phyloP scores from a whole-genome alignment of 192 early-diverging fungal species.

The Umbelopsis isabellina region DNA sequence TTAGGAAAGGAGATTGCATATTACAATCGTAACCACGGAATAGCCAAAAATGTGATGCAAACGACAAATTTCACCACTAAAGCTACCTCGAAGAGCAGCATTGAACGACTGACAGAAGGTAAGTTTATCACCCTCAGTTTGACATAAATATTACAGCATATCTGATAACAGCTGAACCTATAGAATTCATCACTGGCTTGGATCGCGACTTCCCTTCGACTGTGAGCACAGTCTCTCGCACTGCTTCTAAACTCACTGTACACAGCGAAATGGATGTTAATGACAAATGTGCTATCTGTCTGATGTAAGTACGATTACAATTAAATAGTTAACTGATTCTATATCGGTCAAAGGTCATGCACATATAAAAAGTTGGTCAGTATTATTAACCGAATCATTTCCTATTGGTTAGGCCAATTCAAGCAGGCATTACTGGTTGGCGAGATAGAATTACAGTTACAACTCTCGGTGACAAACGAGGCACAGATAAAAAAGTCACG shows the following conservation, averaged over 20 bases:
- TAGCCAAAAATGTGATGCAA: conserved; percentile 46
- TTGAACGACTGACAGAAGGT: conserved; percentile 69
- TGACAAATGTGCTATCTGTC: conserved; percentile 65
- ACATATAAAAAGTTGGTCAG: background rate
- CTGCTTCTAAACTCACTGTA: conserved; percentile 74
- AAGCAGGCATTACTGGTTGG: conserved; percentile 50
- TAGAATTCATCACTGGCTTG: conserved; percentile 78
- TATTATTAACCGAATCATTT: conserved; percentile 5
- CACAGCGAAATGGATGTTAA: conserved; percentile 48
- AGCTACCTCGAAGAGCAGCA: conserved; percentile 53
- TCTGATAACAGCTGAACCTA: background rate
- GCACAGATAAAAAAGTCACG: conserved; percentile 23
- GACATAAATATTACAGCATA: background rate
- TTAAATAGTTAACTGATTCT: background rate
- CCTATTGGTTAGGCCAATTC: conserved; percentile 42
- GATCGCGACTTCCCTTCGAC: conserved; percentile 86
- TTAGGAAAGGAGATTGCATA: conserved; percentile 77
- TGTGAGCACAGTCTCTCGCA: conserved; percentile 80
- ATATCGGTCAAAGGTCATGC: background rate
- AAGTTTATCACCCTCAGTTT: background rate
- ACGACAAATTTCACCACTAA: conserved; percentile 57
- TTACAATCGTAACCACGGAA: conserved; percentile 58
- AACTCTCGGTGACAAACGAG: background rate
- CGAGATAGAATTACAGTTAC: conserved; percentile 52
- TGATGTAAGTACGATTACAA: conserved; percentile 52